Evolutionary conservation across 768 basidiomycete genomes (phyloP), one percentile per base, ranked within the genome.

Genomic region (Thelephora ganbajun): DNA sequence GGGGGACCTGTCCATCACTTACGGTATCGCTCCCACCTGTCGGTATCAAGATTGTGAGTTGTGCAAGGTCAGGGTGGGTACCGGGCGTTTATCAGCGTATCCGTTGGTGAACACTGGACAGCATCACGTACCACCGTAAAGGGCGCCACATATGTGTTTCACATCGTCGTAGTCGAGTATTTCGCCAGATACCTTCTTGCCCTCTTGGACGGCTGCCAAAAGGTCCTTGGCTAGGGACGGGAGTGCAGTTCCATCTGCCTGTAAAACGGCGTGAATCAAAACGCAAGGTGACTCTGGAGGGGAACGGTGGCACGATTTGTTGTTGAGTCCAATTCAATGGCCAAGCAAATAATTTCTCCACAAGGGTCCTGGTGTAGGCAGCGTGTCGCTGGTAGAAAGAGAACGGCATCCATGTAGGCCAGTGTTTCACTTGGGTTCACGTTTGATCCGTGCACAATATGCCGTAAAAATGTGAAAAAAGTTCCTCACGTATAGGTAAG

Each of bases 401-500:
- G 37, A 39, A 39, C 6, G 37, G 37, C 37, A 39, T 39, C 37
- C 37, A 39, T 20, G 37, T 39, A 4, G 37, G 37, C 37, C 37
- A 39, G 4, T 5, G 11, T 39, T 11, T 11, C 20, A 39, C 37
- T 39, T 36, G 14, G 14, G 37, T 9, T 30, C 9, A 30, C 5
- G 26, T 30, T 30, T 30, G 26, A 30, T 30, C 9, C 26, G 9
- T 30, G 5, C 26, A 30, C 4, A 4, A 9, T 4, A 30, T 30
- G 26, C 5, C 9, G 26, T n/a, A n/a, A n/a, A 9, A 30, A 30
- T 9, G 26, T 9, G 26, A 30, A 30, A 30, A 30, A n/a, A 23
- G n/a, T 41, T 56, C 47, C 63, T 46, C 50, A 64, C 63, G 45
- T 26, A 56, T 47, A 9, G 63, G 63, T 48, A 64, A 59, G 50